Evolutionary conservation across 805 yeast species (phyloP).

Genomic region (Allodekkera sacchari): DNA sequence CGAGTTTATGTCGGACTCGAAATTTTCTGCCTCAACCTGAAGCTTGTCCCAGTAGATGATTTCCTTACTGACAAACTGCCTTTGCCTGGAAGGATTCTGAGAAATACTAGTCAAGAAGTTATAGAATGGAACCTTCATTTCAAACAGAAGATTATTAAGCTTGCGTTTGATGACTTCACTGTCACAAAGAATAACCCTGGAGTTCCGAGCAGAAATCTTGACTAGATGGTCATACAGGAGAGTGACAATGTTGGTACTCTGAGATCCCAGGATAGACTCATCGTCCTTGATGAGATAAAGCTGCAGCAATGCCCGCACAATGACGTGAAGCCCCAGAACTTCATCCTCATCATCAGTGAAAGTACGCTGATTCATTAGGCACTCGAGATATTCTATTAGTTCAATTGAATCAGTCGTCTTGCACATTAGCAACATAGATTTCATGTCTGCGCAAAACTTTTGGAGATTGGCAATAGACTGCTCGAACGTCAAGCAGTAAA

Average conservation of each 20-base stretch:
- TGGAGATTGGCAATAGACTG: constrained; percentile 12
- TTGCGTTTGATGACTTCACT: constrained; percentile 10
- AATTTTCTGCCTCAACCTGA: constrained; percentile 64
- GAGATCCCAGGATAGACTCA: constrained; percentile 45
- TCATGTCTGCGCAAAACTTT: constrained; percentile 30
- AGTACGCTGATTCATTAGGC: constrained; percentile 19
- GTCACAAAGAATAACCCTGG: constrained; percentile 11
- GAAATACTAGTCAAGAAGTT: constrained; percentile 36
- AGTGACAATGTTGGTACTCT: constrained; percentile 25
- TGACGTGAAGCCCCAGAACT: constrained; percentile 29
- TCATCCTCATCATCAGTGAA: constrained; percentile 19
- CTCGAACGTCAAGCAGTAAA: constrained; percentile 14
- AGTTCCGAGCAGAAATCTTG: constrained; percentile 16
- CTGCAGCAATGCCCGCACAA: constrained; percentile 60
- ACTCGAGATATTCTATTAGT: constrained; percentile 17
- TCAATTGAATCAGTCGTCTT: constrained; percentile 22
- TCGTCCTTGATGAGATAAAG: constrained; percentile 56
- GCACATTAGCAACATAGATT: constrained; percentile 25
- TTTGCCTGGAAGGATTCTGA: constrained; percentile 74
- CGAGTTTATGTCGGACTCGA: constrained; percentile 39
- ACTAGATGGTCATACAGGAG: constrained; percentile 24
- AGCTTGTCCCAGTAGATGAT: constrained; percentile 64
- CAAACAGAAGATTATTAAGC: constrained; percentile 28
- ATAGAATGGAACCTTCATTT: constrained; percentile 38
- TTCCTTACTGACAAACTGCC: constrained; percentile 60